Percentiles rank a stretch among this genome's conserved stretches.
These are phyloP conservation scores for Apiotrichum montevideense DNA, from an alignment of 1,284 basidiomycete species.

Conservation along the genomic window DNA sequence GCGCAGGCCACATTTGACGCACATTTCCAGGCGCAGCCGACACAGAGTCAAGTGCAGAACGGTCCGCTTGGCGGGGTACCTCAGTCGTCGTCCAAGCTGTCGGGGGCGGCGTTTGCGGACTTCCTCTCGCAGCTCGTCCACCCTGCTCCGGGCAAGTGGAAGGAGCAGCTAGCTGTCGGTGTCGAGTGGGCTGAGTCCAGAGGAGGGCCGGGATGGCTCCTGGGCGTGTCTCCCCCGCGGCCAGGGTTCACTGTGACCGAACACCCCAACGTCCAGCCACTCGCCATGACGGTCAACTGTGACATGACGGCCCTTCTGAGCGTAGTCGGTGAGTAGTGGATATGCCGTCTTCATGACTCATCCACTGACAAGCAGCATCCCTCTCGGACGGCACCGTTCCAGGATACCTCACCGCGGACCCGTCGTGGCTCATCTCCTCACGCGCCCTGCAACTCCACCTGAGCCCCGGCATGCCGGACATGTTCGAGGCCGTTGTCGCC, in stretches of 20 bases:
- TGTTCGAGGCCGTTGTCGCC: conserved; percentile 4
- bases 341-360: too few species aligned
- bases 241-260: conserved; percentile 1
- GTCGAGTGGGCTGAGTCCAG: conserved; percentile 5
- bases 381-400: conserved; percentile 1
- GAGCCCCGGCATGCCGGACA: conserved; percentile 1
- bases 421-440: conserved; percentile 5
- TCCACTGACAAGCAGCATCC: neutral
- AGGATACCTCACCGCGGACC: conserved; percentile 1
- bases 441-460: conserved; percentile 7
- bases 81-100: too few species aligned
- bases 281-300: conserved; percentile 4
- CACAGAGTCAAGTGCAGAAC: too few species aligned
- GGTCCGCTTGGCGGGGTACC: too few species aligned
- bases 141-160: conserved; percentile 3
- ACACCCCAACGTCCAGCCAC: neutral
- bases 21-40: too few species aligned
- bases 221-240: conserved; percentile 3
- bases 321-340: neutral
- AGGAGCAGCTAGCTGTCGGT: conserved; percentile 3
- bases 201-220: conserved; percentile 5
- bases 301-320: conserved; percentile 7
- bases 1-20: too few species aligned
- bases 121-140: conserved; percentile 2
- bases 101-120: too few species aligned